Base-by-base conservation (phyloP, 495 filamentous ascomycete species). In the Daldinia caldariorum region DNA sequence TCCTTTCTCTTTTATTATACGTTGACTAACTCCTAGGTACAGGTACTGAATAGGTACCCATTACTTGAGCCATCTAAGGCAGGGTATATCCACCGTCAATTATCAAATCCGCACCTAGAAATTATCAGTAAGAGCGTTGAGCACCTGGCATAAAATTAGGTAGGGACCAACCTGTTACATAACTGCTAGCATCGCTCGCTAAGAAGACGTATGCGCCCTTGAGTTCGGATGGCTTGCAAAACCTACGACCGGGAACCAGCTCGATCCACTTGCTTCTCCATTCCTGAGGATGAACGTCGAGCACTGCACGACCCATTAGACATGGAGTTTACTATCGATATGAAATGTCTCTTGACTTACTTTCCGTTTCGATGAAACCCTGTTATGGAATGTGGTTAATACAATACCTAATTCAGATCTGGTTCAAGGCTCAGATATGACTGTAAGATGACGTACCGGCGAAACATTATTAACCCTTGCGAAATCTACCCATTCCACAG, bases 161-260 rank as follows among this genome's bases (percentile, higher is more conserved):
- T 38, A 20, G 7, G 18, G 2, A 65, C 57, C 35, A 12, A 76
- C 72, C 74, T 37, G 72, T 76, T 72, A 74, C 70, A 16, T 76
- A 76, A 18, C 73, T 76, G 66, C 86, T 86, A 13, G 89, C 89
- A 74, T 91, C 89, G 56, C 83, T 86, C 47, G 78, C 81, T 66
- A 90, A 73, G 71, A 90, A 91, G 12, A 90, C 87, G 75, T 90
- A 91, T 9, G 87, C 88, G 4, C 88, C 89, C 80, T 91, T 91
- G 18, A 90, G 74, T 77, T 91, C 89, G 76, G 89, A 84, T 2
- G 89, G 86, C 50, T 89, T 78, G 45, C 88, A 76, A 31, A 76
- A 68, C 22, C 74, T 70, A 20, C 35, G 66, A 8, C 65, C 72
- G 6, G 72, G 74, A 47, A 76, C 49, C 74, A 76, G 74, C 18